These are phyloP conservation scores for Tuber calosporum DNA, from an alignment of 495 filamentous ascomycete genomes.

Conservation along the genomic window DNA sequence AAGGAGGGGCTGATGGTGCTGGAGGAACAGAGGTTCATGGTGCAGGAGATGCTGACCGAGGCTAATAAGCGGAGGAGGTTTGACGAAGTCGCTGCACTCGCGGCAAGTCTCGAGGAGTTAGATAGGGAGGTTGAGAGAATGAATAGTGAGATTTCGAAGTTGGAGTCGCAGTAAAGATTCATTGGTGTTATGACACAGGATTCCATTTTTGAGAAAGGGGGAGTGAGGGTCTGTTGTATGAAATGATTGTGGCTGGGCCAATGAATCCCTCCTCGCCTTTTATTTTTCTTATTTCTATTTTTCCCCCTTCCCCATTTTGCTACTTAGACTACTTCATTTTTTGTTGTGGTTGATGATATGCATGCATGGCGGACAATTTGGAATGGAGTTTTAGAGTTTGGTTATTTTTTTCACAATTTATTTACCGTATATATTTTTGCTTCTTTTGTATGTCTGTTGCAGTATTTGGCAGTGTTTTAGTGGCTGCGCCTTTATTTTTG, in stretches of 20 bases:
- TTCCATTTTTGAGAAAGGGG: not conserved
- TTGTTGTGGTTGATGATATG: not conserved
- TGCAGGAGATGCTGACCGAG: conserved; percentile 76
- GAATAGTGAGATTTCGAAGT: conserved; percentile 48
- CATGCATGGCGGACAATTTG: not conserved
- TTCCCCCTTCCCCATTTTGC: not conserved
- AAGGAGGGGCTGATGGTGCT: conserved; percentile 79
- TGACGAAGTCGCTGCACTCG: conserved; percentile 77
- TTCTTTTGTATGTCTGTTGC: not conserved
- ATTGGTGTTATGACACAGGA: not conserved
- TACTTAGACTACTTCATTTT: not conserved
- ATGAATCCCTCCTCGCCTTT: not conserved
- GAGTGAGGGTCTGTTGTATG: not conserved
- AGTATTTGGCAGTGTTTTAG: not conserved
- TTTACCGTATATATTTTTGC: not conserved
- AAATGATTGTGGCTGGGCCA: not conserved
- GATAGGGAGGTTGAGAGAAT: conserved; percentile 71
- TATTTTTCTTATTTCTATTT: not conserved
- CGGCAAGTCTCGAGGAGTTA: conserved; percentile 75
- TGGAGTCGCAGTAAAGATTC: conserved; percentile 44
- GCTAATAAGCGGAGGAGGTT: conserved; percentile 76
- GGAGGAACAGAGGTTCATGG: conserved; percentile 90
- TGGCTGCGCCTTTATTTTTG: not conserved
- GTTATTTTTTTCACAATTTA: not conserved
- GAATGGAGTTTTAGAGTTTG: not conserved